phyloP scores from a whole-genome alignment of 2,329 filamentous ascomycete species.

The Phaeosphaeriaceae sp. region DNA sequence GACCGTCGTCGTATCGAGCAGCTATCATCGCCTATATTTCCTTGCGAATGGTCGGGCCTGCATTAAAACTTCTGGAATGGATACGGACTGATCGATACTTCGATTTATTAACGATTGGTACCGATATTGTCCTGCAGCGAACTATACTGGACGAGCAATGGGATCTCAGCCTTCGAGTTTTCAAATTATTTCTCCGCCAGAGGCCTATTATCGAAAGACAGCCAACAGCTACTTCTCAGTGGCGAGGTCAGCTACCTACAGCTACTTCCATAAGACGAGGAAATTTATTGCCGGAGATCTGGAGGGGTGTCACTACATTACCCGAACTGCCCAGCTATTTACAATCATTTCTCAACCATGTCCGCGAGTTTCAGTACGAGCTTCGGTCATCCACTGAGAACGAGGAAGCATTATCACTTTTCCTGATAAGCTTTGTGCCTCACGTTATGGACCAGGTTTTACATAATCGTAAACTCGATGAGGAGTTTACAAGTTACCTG shows the following conservation, averaged over 20 bases:
- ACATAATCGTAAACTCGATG: slow-evolving; percentile 21
- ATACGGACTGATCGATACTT: slow-evolving; percentile 27
- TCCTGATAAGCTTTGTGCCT: slow-evolving; percentile 36
- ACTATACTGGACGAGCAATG: slow-evolving; percentile 43
- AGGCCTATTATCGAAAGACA: slow-evolving; percentile 4
- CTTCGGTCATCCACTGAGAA: slow-evolving; percentile 22
- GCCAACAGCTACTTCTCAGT: neutral
- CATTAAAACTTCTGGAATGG: slow-evolving; percentile 51
- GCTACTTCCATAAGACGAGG: slow-evolving; percentile 10
- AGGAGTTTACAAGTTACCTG: slow-evolving; percentile 26
- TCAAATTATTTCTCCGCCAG: slow-evolving; percentile 21
- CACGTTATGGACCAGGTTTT: slow-evolving; percentile 36
- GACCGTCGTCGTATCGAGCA: slow-evolving; percentile 52
- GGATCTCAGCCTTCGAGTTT: slow-evolving; percentile 42
- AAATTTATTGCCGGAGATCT: slow-evolving; percentile 26
- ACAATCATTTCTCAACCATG: slow-evolving; percentile 35
- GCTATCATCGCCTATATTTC: slow-evolving; percentile 54
- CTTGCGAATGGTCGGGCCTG: slow-evolving; percentile 47
- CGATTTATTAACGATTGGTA: slow-evolving; percentile 28
- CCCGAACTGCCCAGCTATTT: slow-evolving; percentile 32
- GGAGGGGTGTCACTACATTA: slow-evolving; percentile 29
- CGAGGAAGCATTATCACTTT: slow-evolving; percentile 20
- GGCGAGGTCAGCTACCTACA: neutral
- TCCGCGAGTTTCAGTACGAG: slow-evolving; percentile 32
- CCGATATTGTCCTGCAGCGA: slow-evolving; percentile 36